Conservation (phyloP, 306 rosid genomes). For the Medicago ruthenica region DNA sequence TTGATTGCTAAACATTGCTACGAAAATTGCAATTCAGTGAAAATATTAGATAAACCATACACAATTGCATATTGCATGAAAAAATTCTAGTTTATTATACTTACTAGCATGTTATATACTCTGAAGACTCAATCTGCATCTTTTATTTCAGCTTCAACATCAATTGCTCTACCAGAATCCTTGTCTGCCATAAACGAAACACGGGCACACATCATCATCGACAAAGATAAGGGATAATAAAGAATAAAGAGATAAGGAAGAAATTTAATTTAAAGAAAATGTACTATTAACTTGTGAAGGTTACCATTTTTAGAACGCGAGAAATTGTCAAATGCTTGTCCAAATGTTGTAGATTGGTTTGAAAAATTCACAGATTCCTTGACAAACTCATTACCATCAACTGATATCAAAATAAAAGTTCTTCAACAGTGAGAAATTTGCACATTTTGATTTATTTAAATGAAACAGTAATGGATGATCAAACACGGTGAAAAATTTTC, state of each 20-base stretch:
- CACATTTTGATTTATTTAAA: conserved; percentile 4
- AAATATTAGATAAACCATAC: not conserved
- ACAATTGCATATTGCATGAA: too few species aligned
- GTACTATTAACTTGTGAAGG: conserved; percentile 16
- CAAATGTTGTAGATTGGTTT: conserved; percentile 80
- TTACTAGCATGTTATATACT: not conserved
- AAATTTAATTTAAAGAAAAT: not conserved
- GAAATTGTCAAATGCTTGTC: conserved; percentile 79
- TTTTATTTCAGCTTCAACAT: conserved; percentile 90
- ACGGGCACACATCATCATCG: conserved; percentile 3
- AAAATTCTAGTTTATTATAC: too few species aligned
- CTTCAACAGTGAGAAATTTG: conserved; percentile 37
- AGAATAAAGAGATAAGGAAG: not conserved
- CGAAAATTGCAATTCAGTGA: not conserved
- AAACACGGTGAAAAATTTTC: not conserved
- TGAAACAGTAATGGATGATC: not conserved
- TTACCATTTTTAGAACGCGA: conserved; percentile 69
- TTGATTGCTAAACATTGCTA: too few species aligned
- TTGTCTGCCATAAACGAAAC: conserved; percentile 57
- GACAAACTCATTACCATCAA: conserved; percentile 83
- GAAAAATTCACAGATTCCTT: conserved; percentile 80
- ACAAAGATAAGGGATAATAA: conserved; percentile 1
- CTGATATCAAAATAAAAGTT: conserved; percentile 52
- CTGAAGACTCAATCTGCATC: conserved; percentile 75
- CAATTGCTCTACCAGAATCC: conserved; percentile 68